These are phyloP conservation scores for Akanthomyces dipterigenus DNA, from an alignment of 2,329 filamentous ascomycete species.

Conservation along the genomic window DNA sequence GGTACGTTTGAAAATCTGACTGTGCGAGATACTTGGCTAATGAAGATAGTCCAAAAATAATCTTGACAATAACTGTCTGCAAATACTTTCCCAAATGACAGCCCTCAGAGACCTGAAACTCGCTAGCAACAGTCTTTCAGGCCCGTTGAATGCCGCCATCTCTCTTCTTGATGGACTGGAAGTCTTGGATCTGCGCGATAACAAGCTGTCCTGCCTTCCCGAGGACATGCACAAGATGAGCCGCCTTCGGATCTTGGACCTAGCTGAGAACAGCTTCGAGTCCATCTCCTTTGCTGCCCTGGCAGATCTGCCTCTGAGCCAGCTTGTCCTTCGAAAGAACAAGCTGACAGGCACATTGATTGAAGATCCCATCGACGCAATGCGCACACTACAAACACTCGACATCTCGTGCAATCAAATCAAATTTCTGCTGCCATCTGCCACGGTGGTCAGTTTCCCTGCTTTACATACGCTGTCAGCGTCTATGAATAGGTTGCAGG, in stretches of 20 bases:
- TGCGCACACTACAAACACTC: conserved; percentile 64
- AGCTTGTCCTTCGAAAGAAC: conserved; percentile 73
- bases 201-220: conserved; percentile 68
- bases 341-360: conserved; percentile 68
- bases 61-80: conserved; percentile 63
- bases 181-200: conserved; percentile 72
- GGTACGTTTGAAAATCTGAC: not conserved
- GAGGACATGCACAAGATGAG: conserved; percentile 58
- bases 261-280: conserved; percentile 72
- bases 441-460: conserved; percentile 54
- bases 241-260: conserved; percentile 67
- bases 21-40: not conserved
- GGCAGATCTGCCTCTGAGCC: conserved; percentile 60
- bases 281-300: conserved; percentile 65
- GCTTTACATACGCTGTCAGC: conserved; percentile 66
- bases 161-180: conserved; percentile 63
- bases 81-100: conserved; percentile 65
- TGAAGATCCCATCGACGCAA: conserved; percentile 47
- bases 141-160: conserved; percentile 58
- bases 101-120: conserved; percentile 74
- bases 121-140: conserved; percentile 68
- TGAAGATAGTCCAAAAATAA: conserved; percentile 60
- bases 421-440: conserved; percentile 40
- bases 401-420: conserved; percentile 75
- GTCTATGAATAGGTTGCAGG: conserved; percentile 72